A percentile compares a stretch with the other conserved stretches of the same genome.
These are phyloP conservation scores for Globisporangium alternatum DNA, from an alignment of 352 stramenopile species.

Conservation along the genomic window DNA sequence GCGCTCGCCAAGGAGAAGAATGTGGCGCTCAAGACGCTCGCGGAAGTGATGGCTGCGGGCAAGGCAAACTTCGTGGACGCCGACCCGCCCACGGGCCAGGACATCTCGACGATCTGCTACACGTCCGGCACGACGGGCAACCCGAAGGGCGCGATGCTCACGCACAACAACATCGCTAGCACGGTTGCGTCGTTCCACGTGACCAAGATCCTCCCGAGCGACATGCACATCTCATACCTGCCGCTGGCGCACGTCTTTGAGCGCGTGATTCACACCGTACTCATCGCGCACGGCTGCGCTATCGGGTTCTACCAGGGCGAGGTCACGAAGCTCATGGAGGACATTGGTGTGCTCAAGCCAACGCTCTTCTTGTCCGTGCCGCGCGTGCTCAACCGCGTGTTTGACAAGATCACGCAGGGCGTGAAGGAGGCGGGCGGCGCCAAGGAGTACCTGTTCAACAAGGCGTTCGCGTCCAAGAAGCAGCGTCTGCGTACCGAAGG, in stretches of 20 bases:
- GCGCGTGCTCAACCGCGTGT: constrained; percentile 94
- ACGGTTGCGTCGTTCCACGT: constrained; percentile 5
- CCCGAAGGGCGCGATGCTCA: constrained; percentile 69
- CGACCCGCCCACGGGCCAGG: constrained; percentile 44
- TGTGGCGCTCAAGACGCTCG: constrained; percentile 41
- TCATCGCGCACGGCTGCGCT: constrained; percentile 66
- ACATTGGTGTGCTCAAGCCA: constrained; percentile 87
- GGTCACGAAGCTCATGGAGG: constrained; percentile 87
- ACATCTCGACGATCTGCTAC: constrained; percentile 93
- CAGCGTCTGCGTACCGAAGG: constrained; percentile 17
- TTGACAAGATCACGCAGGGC: constrained; percentile 89
- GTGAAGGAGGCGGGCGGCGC: constrained; percentile 76
- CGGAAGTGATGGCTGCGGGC: constrained; percentile 33
- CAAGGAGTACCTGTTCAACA: constrained; percentile 89
- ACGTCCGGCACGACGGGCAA: constrained; percentile 72
- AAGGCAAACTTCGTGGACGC: constrained; percentile 42
- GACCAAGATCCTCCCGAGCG: constrained; percentile 14
- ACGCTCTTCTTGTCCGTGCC: constrained; percentile 92
- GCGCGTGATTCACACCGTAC: constrained; percentile 47
- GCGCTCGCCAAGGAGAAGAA: constrained; percentile 28
- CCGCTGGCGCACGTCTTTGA: constrained; percentile 95
- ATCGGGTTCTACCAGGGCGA: constrained; percentile 93
- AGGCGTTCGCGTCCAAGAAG: constrained; percentile 79
- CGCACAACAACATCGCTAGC: constrained; percentile 47
- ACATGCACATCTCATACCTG: constrained; percentile 90